These are phyloP conservation scores for Dalbergia cochinchinensis DNA, from an alignment of 306 rosid species.

Conservation along the genomic window DNA sequence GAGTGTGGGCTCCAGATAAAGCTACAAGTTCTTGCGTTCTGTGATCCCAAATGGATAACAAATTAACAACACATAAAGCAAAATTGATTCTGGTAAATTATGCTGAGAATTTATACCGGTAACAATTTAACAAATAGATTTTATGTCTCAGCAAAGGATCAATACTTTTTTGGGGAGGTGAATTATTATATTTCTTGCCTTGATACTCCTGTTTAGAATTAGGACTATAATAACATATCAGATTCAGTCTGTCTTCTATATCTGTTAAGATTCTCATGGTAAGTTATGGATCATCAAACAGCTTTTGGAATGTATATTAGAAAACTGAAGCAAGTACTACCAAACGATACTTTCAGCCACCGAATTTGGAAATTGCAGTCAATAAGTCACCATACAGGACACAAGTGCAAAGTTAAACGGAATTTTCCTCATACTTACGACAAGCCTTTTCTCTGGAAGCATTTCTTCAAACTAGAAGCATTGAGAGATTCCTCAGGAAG, in stretches of 20 bases:
- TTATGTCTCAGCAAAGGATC: constrained; percentile 14
- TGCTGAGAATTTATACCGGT: not conserved
- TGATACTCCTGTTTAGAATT: constrained; percentile 32
- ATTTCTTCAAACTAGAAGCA: constrained; percentile 80
- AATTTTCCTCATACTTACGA: constrained; percentile 68
- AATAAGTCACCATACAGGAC: constrained; percentile 14
- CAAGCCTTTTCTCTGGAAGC: constrained; percentile 84
- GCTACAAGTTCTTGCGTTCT: constrained; percentile 94
- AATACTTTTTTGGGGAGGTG: constrained; percentile 11
- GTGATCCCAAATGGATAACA: constrained; percentile 43
- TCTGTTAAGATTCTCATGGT: not conserved
- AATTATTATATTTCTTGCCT: constrained; percentile 3
- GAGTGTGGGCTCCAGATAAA: constrained; percentile 94
- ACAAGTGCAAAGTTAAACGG: constrained; percentile 44
- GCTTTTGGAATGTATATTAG: constrained; percentile 27
- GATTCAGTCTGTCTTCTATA: too few species aligned
- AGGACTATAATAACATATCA: not conserved
- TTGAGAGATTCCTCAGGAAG: constrained; percentile 87
- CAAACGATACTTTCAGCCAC: constrained; percentile 11
- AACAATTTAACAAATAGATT: not conserved
- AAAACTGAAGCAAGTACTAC: not conserved
- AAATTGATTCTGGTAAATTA: constrained; percentile 16
- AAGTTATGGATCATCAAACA: constrained; percentile 8
- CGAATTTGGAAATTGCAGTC: constrained; percentile 24
- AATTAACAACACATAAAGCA: constrained; percentile 16